Base-by-base conservation (phyloP, 192 early-diverging fungal species). In the Coemansia sp. region DNA sequence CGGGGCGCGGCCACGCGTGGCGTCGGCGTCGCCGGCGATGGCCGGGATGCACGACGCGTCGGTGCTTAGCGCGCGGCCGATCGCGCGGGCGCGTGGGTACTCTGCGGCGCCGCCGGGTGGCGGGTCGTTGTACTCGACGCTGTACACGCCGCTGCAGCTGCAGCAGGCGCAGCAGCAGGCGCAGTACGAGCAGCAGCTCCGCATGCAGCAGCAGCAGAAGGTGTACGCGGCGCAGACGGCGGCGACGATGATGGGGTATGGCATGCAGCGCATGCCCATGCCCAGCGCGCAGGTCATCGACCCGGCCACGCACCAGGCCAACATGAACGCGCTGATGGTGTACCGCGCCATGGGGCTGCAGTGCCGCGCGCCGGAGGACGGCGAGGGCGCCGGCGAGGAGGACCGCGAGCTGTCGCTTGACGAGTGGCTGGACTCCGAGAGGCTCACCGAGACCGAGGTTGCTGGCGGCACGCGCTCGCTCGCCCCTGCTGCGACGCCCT, bases 331-430 rank as follows among this genome's bases (percentile, higher is more conserved):
- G 59, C 73, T 81, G 41, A 75, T 81, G 78, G 62, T 64, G 43
- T 81, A 81, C 70, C 78, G 78, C 19, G 78, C 78, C 32, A 81
- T 81, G 78, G 78, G 78, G 2, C 70, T 81, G 47, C 78, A 81
- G 57, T 81, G 78, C 78, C 74, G 59, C 36, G 78, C 78, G 53
- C 78, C 73, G 3, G 78, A 70, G 15, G 73, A 71, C 59, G 61
- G 36, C 6, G 71, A 61, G 2, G 42, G 14, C 29, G 65, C 62
- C 17, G 62, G 24, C 36, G 65, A 71, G 39, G 68, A 64, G 17
- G 65, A 59, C 7, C 54, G 64, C 22, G 68, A 71, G 32, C 57
- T 81, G 59, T 81, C 78, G 22, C 73, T 81, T 20, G 78, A 81
- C 43, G 78, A 81, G 62, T 81, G 78, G 78, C 78, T 81, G 24